These are phyloP conservation scores for Closterium sp. DNA, from an alignment of 139 green algal species.

Conservation along the genomic window DNA sequence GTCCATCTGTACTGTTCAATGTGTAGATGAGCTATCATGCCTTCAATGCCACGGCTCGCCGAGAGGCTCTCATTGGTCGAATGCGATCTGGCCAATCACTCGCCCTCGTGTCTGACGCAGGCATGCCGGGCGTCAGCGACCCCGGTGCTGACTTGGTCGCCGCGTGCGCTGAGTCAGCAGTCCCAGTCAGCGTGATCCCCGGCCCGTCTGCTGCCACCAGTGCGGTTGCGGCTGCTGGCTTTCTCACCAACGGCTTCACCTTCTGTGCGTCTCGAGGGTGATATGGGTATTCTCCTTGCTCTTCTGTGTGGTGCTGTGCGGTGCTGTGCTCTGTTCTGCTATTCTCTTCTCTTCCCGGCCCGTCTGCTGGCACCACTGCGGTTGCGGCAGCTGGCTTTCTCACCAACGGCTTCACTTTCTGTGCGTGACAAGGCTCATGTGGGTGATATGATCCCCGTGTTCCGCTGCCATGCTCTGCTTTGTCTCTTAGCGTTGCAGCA, in stretches of 20 bases:
- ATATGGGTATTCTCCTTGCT: too few relatives aligned
- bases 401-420: too few relatives aligned
- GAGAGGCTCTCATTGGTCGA: not conserved
- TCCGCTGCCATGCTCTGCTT: too few relatives aligned
- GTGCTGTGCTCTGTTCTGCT: too few relatives aligned
- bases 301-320: too few relatives aligned
- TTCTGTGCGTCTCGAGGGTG: not conserved
- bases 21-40: conserved; percentile 24
- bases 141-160: conserved; percentile 72
- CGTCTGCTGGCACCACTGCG: too few relatives aligned
- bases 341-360: too few relatives aligned
- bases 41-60: not conserved
- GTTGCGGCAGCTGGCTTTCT: too few relatives aligned
- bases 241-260: not conserved
- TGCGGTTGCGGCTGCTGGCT: not conserved
- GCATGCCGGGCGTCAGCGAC: conserved; percentile 71
- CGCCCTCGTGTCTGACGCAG: conserved; percentile 85
- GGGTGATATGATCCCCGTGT: too few relatives aligned
- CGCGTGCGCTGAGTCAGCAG: not conserved
- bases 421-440: too few relatives aligned
- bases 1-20: not conserved
- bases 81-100: conserved; percentile 62
- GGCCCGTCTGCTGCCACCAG: not conserved
- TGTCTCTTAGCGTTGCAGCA: too few relatives aligned
- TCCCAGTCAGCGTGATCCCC: not conserved